Base-by-base conservation (phyloP, 1,284 basidiomycete genomes). In the Athelia sp. region DNA sequence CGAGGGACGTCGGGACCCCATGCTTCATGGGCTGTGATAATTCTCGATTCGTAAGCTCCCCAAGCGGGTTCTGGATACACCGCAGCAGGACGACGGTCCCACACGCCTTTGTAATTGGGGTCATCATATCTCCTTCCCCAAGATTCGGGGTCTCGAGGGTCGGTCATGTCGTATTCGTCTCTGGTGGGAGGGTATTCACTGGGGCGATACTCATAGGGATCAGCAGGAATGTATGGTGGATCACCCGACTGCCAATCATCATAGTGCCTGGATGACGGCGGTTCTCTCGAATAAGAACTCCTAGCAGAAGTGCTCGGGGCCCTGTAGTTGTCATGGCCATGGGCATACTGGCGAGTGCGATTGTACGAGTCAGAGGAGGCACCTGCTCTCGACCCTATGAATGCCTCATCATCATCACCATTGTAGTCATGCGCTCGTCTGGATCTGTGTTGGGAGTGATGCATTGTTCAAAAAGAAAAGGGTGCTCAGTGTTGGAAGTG, bases 241-340 rank as follows among this genome's bases (percentile, higher is more conserved):
- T 79, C 75, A 48, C 66, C 62, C 50, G 68, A 65, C 52, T 71
- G 73, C 80, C 81, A 81, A 51, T 70, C 69, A 52, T 78, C 78
- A 54, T 75, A 74, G 57, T 58, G 63, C 50, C 75, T 72, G 54
- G 78, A 75, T 18, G 78, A 72, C 50, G 75, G 66, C 14, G 69
- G 64, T 49, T 80, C 80, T 59, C 75, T 71, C 61, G 72, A 70
- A 56, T 75, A 76, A 54, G 70, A 66, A 48, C 59, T 52, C 52
- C 72, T 69, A 52, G 62, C 70, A 43, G 76, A 69, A 13, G 70
- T 65, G 44, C 78, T 66, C 29, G 75, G 66, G 15, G 68, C 58
- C 57, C 75, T 72, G 61, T 77, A 77, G 52, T 64, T 67, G 56
- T 83, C 79, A 52, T 71, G 64, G 59, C 72, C 70, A 61, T 75